These are phyloP conservation scores for Trichoderma aggressivum DNA, from an alignment of 2,329 filamentous ascomycete species.

Conservation along the genomic window DNA sequence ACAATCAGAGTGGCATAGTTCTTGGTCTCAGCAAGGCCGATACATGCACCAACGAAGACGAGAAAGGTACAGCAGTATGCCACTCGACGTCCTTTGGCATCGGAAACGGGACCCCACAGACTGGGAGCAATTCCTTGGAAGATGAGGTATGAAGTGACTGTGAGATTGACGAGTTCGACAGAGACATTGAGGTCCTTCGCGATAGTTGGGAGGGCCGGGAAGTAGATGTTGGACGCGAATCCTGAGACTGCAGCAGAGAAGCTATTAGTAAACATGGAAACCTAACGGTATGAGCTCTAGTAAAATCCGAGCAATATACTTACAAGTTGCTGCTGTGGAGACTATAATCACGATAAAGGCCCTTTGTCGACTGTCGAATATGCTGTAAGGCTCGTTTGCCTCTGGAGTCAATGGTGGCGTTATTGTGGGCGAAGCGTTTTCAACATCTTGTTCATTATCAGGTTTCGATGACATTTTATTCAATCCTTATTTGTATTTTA, in stretches of 20 bases:
- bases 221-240: conserved; percentile 51
- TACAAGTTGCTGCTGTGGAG: conserved; percentile 50
- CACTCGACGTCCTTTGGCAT: conserved; percentile 50
- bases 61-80: conserved; percentile 52
- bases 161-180: conserved; percentile 44
- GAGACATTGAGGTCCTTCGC: conserved; percentile 46
- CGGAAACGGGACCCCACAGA: conserved; percentile 54
- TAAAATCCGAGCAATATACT: conserved; percentile 20
- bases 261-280: neutral
- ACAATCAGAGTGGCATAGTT: conserved; percentile 50
- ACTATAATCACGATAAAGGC: conserved; percentile 45
- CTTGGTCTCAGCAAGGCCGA: conserved; percentile 49
- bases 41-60: conserved; percentile 51
- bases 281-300: neutral
- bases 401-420: neutral
- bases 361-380: conserved; percentile 50
- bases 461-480: neutral
- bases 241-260: conserved; percentile 34
- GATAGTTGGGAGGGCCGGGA: conserved; percentile 50
- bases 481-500: neutral
- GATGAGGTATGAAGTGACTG: conserved; percentile 55
- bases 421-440: neutral
- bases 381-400: conserved; percentile 40
- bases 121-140: conserved; percentile 59
- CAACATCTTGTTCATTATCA: neutral